Evolutionary conservation across 352 stramenopile genomes (phyloP).

Genomic region (Pythium catenulatum): DNA sequence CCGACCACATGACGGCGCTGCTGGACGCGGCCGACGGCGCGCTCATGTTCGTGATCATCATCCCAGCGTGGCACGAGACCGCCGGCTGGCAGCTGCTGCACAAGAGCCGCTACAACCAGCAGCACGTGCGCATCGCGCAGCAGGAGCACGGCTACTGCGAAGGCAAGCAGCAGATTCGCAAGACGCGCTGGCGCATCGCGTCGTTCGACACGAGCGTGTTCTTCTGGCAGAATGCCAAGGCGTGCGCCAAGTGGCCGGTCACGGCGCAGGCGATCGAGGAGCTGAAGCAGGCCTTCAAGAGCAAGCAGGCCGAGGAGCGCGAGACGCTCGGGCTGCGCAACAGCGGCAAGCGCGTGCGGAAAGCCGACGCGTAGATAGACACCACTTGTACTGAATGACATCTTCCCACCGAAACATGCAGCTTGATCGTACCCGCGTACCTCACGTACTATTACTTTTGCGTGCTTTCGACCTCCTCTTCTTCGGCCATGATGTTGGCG

Average conservation of each 20-base stretch:
- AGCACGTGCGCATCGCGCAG: slow-evolving; percentile 85
- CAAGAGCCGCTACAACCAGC: slow-evolving; percentile 85
- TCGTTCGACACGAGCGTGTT: slow-evolving; percentile 97
- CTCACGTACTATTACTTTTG: too few relatives aligned
- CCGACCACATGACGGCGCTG: slow-evolving; percentile 90
- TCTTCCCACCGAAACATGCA: background rate
- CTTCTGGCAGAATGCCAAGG: slow-evolving; percentile 96
- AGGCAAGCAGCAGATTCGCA: slow-evolving; percentile 94
- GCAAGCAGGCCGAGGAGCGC: slow-evolving; percentile 87
- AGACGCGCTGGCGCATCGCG: slow-evolving; percentile 92
- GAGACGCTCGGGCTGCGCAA: slow-evolving; percentile 83
- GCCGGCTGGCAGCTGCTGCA: slow-evolving; percentile 90
- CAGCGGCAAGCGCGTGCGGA: slow-evolving; percentile 80
- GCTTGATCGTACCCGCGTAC: too few relatives aligned
- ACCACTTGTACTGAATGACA: slow-evolving; percentile 31
- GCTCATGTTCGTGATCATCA: slow-evolving; percentile 95
- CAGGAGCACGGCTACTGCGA: slow-evolving; percentile 95
- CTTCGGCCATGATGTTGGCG: slow-evolving; percentile 93
- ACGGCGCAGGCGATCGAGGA: slow-evolving; percentile 76
- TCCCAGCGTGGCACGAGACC: slow-evolving; percentile 93
- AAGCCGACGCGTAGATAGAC: slow-evolving; percentile 6
- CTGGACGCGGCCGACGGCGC: slow-evolving; percentile 79
- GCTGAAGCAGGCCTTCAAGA: slow-evolving; percentile 82
- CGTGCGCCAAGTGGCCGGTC: slow-evolving; percentile 81
- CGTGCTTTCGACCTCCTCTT: slow-evolving; percentile 81